These are phyloP conservation scores for Sonneratia alba DNA, from an alignment of 345 rosid genomes.

Conservation along the genomic window DNA sequence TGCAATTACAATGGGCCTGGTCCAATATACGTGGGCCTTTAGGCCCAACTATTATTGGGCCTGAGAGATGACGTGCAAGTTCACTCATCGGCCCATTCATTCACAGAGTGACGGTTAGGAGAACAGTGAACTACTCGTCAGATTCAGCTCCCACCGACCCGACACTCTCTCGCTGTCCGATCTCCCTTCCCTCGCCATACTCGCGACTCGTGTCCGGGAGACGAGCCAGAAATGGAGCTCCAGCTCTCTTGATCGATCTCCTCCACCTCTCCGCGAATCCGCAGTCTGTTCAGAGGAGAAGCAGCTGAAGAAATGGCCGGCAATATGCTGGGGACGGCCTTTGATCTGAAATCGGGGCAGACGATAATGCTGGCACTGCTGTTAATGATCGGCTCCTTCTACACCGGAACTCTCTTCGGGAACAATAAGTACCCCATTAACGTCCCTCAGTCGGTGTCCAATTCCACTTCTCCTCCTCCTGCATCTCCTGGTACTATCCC, in stretches of 20 bases:
- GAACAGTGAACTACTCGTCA: not conserved
- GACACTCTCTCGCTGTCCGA: not conserved
- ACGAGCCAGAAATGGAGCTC: not conserved
- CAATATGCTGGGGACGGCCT: conserved; percentile 37
- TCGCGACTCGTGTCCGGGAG: not conserved
- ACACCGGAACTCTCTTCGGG: conserved; percentile 70
- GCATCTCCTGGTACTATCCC: conserved; percentile 14
- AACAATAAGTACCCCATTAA: conserved; percentile 38
- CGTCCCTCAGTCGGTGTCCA: conserved; percentile 26
- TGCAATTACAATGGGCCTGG: too few species aligned
- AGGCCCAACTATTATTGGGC: too few species aligned
- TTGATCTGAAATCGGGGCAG: conserved; percentile 65
- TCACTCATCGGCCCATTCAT: too few species aligned
- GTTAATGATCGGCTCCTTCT: conserved; percentile 69
- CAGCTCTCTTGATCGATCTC: not conserved
- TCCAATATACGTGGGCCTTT: too few species aligned
- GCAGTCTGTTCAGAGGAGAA: not conserved
- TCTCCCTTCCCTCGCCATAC: not conserved
- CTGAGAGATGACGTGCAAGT: too few species aligned
- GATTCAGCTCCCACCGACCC: not conserved
- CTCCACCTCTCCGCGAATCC: not conserved
- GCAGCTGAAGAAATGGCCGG: conserved; percentile 38
- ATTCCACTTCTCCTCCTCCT: conserved; percentile 19
- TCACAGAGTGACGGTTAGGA: not conserved
- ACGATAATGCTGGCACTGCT: conserved; percentile 57